phyloP scores from a whole-genome alignment of 352 stramenopile genomes.

The Globisporangium spiculum region DNA sequence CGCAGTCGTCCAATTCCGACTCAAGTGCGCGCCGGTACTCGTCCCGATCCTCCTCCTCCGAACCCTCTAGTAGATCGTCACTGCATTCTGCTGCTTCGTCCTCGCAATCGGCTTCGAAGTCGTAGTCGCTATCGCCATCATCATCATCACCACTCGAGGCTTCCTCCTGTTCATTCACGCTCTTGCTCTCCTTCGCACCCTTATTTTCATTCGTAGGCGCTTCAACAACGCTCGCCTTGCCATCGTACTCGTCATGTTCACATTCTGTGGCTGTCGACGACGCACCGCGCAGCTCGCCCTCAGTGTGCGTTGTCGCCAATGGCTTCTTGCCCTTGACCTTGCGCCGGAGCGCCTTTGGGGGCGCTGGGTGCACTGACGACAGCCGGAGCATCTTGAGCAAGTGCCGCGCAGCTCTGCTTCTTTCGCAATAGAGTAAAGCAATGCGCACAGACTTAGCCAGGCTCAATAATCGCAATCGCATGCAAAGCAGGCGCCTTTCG shows the following conservation, averaged over 20 bases:
- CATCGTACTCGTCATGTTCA: not conserved
- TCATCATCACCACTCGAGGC: not conserved
- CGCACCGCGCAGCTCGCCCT: not conserved
- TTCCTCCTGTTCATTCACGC: slow-evolving; percentile 1
- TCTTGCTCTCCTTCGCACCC: not conserved
- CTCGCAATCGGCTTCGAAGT: slow-evolving; percentile 14
- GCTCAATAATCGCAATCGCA: not conserved
- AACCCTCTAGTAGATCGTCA: not conserved
- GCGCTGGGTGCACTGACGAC: slow-evolving; percentile 9
- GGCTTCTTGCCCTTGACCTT: slow-evolving; percentile 8
- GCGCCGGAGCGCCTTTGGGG: slow-evolving; percentile 8
- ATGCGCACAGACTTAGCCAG: not conserved
- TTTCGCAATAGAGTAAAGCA: not conserved
- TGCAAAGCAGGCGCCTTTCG: not conserved
- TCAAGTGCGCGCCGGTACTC: slow-evolving; percentile 15
- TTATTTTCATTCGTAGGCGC: not conserved
- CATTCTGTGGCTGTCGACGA: not conserved
- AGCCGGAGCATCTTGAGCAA: not conserved
- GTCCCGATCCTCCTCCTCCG: slow-evolving; percentile 21
- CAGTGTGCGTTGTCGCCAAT: no score
- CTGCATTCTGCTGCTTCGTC: slow-evolving; percentile 2
- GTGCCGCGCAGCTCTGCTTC: not conserved
- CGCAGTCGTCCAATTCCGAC: slow-evolving; percentile 30
- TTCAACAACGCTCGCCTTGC: not conserved
- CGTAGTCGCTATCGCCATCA: slow-evolving; percentile 28